Base-by-base conservation (phyloP, 2,329 filamentous ascomycete genomes). In the Colletotrichum graminicola region DNA sequence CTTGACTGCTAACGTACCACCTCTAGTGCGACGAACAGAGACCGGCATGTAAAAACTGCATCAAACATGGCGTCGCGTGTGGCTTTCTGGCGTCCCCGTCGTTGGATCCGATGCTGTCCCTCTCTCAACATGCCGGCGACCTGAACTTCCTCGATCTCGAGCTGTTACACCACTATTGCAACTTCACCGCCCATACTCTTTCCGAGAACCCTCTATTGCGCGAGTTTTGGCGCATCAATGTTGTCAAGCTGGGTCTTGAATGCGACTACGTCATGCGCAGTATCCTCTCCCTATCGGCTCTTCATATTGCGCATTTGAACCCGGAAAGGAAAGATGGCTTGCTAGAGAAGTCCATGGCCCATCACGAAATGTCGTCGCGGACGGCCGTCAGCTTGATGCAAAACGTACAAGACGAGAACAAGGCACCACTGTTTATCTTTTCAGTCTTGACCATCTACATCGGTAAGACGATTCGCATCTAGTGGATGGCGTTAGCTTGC, bases 151-250 rank as follows among this genome's bases (percentile, higher is more conserved):
- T 82, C 14, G 85, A 88, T 56, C 79, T 88, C 11, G 85, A 88
- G 73, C 81, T 89, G 1, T 79, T 89, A 8, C 85, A 89, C 74
- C 85, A 89, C 76, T 89, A 82, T 73, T 83, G 81, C 55, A 84
- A 82, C 0, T 83, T 82, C 12, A 89, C 87, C 0, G 82, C 82
- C 62, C 78, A 80, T n/a, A 87, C 86, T 0, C 76, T 88, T 3
- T 82, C 82, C 5, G 78, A 77, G 8, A 81, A 85, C 47, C 78
- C 82, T 0, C 74, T 77, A 8, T 73, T 86, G 3, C 82, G 83
- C 51, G 79, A 81, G 43, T 80, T 87, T 39, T 88, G 84, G 83
- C 82, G 82, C 8, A 79, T 84, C 10, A 83, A 83, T 63, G 82
- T 84, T 3, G 83, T 86, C 14, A 80, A 82, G n/a, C 75, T 86